phyloP scores from a whole-genome alignment of 2,329 filamentous ascomycete genomes.

The Diaporthe caulivora region DNA sequence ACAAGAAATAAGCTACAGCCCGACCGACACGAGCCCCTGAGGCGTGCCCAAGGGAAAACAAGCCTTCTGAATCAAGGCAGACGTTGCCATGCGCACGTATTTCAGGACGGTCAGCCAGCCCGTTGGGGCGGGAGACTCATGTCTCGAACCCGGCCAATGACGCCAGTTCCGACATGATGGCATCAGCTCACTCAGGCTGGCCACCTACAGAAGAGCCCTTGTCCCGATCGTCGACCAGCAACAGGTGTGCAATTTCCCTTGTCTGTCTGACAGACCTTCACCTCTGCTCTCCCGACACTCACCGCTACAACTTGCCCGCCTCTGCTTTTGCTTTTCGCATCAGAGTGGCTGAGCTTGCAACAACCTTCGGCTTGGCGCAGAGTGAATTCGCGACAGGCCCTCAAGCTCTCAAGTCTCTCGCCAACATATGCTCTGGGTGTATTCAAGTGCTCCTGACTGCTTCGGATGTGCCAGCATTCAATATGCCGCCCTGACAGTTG shows the following conservation, averaged over 20 bases:
- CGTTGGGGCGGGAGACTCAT: background rate
- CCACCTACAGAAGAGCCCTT: background rate
- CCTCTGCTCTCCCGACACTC: background rate
- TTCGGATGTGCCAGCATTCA: background rate
- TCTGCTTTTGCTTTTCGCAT: constrained; percentile 7
- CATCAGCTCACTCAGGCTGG: background rate
- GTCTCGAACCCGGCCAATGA: constrained; percentile 15
- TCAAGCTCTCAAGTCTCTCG: background rate
- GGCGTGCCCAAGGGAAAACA: background rate
- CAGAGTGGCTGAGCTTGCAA: background rate
- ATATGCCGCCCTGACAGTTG: background rate
- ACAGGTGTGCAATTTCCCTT: background rate
- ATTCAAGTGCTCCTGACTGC: background rate
- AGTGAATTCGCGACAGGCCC: too few species aligned
- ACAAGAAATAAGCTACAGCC: constrained; percentile 11
- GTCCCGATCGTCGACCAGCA: constrained; percentile 4
- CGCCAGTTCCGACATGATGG: constrained; percentile 24
- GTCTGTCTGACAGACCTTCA: background rate
- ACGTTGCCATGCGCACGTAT: background rate
- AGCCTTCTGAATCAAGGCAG: background rate
- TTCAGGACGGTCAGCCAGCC: background rate
- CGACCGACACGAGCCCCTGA: background rate
- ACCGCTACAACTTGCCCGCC: background rate
- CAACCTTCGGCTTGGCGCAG: background rate
- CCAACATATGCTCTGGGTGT: background rate